phyloP scores from a whole-genome alignment of 2,329 filamentous ascomycete species.

The Aschersonia sp. region DNA sequence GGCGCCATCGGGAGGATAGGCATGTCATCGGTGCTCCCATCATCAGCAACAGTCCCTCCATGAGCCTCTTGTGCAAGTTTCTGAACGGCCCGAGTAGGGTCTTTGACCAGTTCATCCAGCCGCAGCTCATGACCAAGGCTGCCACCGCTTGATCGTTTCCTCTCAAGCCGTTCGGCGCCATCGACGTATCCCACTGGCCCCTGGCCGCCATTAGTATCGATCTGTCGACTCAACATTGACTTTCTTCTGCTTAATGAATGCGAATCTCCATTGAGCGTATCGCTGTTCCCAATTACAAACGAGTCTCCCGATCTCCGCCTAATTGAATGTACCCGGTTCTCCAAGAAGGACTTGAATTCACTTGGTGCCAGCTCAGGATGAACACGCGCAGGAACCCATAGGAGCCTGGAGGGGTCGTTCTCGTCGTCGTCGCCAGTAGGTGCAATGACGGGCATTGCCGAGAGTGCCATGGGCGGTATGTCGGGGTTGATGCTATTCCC shows the following conservation, averaged over 20 bases:
- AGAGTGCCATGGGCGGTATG: conserved; percentile 52
- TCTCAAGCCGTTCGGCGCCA: conserved; percentile 65
- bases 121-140: conserved; percentile 46
- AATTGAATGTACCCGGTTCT: conserved; percentile 83
- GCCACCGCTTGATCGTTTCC: conserved; percentile 49
- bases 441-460: conserved; percentile 58
- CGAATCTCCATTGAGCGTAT: conserved; percentile 35
- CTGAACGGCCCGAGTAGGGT: conserved; percentile 57
- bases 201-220: conserved; percentile 53
- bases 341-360: conserved; percentile 93
- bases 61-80: conserved; percentile 47
- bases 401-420: conserved; percentile 72
- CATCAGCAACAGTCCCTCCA: conserved; percentile 24
- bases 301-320: conserved; percentile 67
- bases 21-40: conserved; percentile 50
- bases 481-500: conserved; percentile 58
- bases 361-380: conserved; percentile 91
- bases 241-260: conserved; percentile 67
- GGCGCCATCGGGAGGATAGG: conserved; percentile 71
- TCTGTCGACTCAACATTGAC: conserved; percentile 87
- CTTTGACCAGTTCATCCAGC: conserved; percentile 69
- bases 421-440: conserved; percentile 65
- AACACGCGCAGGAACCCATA: conserved; percentile 91
- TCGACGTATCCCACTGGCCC: conserved; percentile 57
- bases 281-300: conserved; percentile 39